Evolutionary conservation across 148 eudicot species (phyloP).

Genomic region (Tetragonia tetragonoides): DNA sequence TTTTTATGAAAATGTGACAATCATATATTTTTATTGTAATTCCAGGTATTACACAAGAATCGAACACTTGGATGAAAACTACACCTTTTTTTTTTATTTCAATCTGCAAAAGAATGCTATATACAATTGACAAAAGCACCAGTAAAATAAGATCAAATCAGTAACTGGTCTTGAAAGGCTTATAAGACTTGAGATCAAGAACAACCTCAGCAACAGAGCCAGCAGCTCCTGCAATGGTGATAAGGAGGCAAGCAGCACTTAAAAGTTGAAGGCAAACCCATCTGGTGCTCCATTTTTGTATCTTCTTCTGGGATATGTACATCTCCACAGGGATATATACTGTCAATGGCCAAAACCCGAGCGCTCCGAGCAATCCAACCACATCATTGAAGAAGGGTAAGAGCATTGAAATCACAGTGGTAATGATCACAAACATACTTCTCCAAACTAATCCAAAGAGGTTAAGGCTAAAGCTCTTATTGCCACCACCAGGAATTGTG

Average conservation of each 20-base stretch:
- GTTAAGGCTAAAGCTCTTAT: slow-evolving; percentile 33
- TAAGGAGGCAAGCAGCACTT: slow-evolving; percentile 44
- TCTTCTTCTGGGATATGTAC: slow-evolving; percentile 50
- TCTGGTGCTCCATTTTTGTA: slow-evolving; percentile 48
- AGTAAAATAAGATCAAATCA: too few relatives aligned
- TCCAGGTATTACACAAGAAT: too few relatives aligned
- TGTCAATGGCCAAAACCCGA: slow-evolving; percentile 66
- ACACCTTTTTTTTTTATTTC: too few relatives aligned
- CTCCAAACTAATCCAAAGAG: slow-evolving; percentile 47
- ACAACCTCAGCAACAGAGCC: slow-evolving; percentile 55
- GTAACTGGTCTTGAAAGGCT: slow-evolving; percentile 43
- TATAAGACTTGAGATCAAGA: slow-evolving; percentile 40
- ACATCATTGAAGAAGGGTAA: slow-evolving; percentile 57
- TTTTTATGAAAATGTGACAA: too few relatives aligned
- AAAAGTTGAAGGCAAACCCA: slow-evolving; percentile 48
- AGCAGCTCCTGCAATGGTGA: slow-evolving; percentile 44
- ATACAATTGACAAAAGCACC: too few relatives aligned
- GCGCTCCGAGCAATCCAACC: slow-evolving; percentile 51
- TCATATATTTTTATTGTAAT: too few relatives aligned
- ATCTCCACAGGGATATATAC: slow-evolving; percentile 52
- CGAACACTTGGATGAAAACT: too few relatives aligned
- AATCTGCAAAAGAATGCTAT: too few relatives aligned
- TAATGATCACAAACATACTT: slow-evolving; percentile 42
- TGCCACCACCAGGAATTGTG: slow-evolving; percentile 24
- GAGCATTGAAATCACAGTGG: slow-evolving; percentile 53